phyloP scores from a whole-genome alignment of 2,329 filamentous ascomycete genomes.

The Penicillium sp. region DNA sequence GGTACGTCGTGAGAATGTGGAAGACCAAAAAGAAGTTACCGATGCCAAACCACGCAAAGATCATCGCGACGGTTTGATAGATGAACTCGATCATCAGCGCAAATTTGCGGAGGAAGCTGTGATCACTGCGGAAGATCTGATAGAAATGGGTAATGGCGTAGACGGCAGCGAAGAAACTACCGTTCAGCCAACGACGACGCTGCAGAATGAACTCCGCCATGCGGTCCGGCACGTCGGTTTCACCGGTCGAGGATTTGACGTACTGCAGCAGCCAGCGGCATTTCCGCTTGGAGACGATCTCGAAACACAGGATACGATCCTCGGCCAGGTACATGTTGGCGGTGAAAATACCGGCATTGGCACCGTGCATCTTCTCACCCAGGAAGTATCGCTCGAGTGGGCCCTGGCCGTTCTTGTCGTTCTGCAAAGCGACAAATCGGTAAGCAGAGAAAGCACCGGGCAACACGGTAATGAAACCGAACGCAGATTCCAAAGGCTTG shows the following conservation, averaged over 20 bases:
- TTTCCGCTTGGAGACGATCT: slow-evolving; percentile 94
- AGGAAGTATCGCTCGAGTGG: slow-evolving; percentile 96
- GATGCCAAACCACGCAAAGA: slow-evolving; percentile 98
- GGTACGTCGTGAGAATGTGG: slow-evolving; percentile 86
- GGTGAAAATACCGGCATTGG: slow-evolving; percentile 92
- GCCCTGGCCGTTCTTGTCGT: slow-evolving; percentile 91
- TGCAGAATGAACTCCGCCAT: slow-evolving; percentile 95
- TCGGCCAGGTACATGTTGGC: slow-evolving; percentile 68
- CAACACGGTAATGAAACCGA: slow-evolving; percentile 95
- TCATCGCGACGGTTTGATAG: slow-evolving; percentile 92
- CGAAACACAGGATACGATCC: slow-evolving; percentile 56
- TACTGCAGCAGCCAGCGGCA: slow-evolving; percentile 98
- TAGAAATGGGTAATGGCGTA: slow-evolving; percentile 95
- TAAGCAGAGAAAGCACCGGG: slow-evolving; percentile 99
- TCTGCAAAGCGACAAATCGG: slow-evolving; percentile 88
- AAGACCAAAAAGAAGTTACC: slow-evolving; percentile 99
- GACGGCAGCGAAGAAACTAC: slow-evolving; percentile 95
- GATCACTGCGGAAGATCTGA: slow-evolving; percentile 90
- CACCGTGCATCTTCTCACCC: slow-evolving; percentile 91
- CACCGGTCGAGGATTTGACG: slow-evolving; percentile 93
- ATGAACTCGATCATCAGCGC: slow-evolving; percentile 90
- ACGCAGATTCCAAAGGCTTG: slow-evolving; percentile 94
- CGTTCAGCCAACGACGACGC: slow-evolving; percentile 94
- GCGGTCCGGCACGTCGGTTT: slow-evolving; percentile 93
- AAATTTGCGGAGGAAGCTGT: slow-evolving; percentile 81